These are phyloP conservation scores for Akanthomyces lecanii DNA, from an alignment of 2,329 filamentous ascomycete species.

Conservation along the genomic window DNA sequence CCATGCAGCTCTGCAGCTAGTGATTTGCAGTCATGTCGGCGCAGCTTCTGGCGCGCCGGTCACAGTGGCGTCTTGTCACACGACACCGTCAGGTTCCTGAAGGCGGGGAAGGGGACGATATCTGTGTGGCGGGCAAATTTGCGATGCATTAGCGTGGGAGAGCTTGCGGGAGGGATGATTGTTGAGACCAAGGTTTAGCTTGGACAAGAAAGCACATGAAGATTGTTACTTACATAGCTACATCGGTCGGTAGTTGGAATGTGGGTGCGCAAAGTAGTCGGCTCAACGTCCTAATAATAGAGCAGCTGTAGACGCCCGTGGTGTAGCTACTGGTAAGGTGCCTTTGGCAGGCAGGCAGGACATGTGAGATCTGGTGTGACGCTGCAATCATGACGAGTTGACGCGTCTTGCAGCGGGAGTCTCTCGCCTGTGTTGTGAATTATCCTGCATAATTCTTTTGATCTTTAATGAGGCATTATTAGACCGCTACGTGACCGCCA, in stretches of 20 bases:
- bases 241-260: too few species aligned
- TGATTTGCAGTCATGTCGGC: background rate
- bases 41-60: background rate
- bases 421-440: too few species aligned
- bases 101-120: background rate
- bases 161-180: background rate
- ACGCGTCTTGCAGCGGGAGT: too few species aligned
- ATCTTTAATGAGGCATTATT: background rate
- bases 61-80: constrained; percentile 4
- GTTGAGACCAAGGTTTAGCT: background rate
- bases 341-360: too few species aligned
- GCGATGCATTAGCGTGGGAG: background rate
- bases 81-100: constrained; percentile 6
- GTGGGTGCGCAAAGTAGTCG: too few species aligned
- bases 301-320: too few species aligned
- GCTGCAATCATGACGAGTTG: too few species aligned
- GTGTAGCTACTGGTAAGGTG: too few species aligned
- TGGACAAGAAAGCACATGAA: background rate
- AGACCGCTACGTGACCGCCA: background rate
- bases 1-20: background rate
- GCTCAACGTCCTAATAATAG: too few species aligned
- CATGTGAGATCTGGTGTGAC: too few species aligned
- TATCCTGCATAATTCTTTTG: too few species aligned
- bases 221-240: background rate
- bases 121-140: background rate